Conservation (phyloP, 1,284 basidiomycete species). For the Trametes sp. region DNA sequence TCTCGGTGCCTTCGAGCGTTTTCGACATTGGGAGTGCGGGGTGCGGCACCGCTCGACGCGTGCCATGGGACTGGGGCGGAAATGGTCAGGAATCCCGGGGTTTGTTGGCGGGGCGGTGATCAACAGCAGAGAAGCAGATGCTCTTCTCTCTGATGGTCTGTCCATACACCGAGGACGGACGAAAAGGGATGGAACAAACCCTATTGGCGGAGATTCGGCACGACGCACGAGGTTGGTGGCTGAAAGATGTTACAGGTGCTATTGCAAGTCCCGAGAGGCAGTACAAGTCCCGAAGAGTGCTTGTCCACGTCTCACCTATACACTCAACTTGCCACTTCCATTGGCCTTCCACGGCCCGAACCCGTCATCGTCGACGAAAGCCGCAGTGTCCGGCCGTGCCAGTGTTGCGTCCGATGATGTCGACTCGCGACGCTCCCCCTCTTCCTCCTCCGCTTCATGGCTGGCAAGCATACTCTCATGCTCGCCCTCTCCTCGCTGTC, state of each 20-base stretch:
- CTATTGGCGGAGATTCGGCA: background rate
- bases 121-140: background rate
- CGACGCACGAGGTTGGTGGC: background rate
- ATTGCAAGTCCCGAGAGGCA: slow-evolving; percentile 10
- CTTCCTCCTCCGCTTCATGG: slow-evolving; percentile 38
- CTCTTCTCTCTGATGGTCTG: background rate
- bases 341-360: slow-evolving; percentile 38
- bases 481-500: slow-evolving; percentile 32
- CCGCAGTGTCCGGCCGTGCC: slow-evolving; percentile 36
- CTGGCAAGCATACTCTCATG: slow-evolving; percentile 37
- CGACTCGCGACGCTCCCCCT: slow-evolving; percentile 41
- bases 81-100: slow-evolving; percentile 14
- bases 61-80: slow-evolving; percentile 17
- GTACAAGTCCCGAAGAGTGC: slow-evolving; percentile 7
- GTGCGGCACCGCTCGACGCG: background rate
- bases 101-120: background rate
- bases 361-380: slow-evolving; percentile 36
- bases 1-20: background rate
- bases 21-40: slow-evolving; percentile 9
- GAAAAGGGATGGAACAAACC: slow-evolving; percentile 3
- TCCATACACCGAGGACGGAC: background rate
- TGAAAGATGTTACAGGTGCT: slow-evolving; percentile 1
- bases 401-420: slow-evolving; percentile 50
- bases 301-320: slow-evolving; percentile 2
- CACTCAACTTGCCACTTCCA: slow-evolving; percentile 10